phyloP scores from a whole-genome alignment of 1,284 basidiomycete genomes.

The Polyporus tsugae region DNA sequence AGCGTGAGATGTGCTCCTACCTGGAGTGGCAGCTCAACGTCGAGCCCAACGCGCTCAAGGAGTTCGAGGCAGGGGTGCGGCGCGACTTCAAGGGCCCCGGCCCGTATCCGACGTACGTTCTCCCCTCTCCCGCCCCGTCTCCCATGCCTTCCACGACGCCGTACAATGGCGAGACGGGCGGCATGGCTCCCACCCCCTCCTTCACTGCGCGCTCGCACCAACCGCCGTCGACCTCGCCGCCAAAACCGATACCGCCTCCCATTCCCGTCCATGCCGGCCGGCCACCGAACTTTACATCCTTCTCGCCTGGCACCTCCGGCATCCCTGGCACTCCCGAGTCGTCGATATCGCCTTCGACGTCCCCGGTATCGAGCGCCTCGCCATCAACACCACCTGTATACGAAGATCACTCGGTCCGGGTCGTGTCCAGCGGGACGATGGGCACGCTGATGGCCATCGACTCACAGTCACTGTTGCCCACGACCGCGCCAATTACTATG shows the following conservation, averaged over 20 bases:
- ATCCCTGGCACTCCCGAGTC: slow-evolving; percentile 58
- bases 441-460: slow-evolving; percentile 27
- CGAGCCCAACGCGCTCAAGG: slow-evolving; percentile 67
- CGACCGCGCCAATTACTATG: slow-evolving; percentile 34
- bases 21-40: slow-evolving; percentile 92
- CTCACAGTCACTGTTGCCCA: slow-evolving; percentile 25
- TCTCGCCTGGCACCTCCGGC: slow-evolving; percentile 33
- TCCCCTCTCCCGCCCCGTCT: slow-evolving; percentile 60
- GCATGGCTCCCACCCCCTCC: slow-evolving; percentile 47
- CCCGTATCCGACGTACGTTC: slow-evolving; percentile 65
- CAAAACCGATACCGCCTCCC: slow-evolving; percentile 27
- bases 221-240: slow-evolving; percentile 27
- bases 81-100: slow-evolving; percentile 65
- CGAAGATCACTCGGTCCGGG: slow-evolving; percentile 55
- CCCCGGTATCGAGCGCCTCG: slow-evolving; percentile 61
- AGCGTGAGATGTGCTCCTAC: slow-evolving; percentile 92
- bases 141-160: slow-evolving; percentile 57
- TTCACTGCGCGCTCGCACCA: slow-evolving; percentile 30
- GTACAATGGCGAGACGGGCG: slow-evolving; percentile 21
- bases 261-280: slow-evolving; percentile 31
- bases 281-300: slow-evolving; percentile 33
- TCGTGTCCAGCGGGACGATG: slow-evolving; percentile 51
- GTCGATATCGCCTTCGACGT: slow-evolving; percentile 54
- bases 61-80: slow-evolving; percentile 70
- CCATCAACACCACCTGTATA: slow-evolving; percentile 60